Percentiles rank a stretch among this genome's conserved stretches.
These are phyloP conservation scores for Rutstroemia sp. DNA, from an alignment of 2,329 filamentous ascomycete species.

Conservation along the genomic window DNA sequence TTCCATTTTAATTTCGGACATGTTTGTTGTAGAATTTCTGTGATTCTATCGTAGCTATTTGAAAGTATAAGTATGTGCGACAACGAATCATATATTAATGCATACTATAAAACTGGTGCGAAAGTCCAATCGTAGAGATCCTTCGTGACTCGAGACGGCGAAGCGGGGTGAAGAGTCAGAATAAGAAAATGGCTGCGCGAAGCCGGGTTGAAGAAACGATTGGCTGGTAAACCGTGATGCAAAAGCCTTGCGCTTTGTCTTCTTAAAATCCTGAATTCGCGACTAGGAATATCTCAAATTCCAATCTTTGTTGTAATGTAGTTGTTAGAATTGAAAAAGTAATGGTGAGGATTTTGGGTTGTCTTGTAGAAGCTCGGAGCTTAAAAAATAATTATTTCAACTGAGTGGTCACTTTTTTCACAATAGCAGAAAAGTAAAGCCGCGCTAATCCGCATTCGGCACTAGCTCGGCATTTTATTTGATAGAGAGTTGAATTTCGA, in stretches of 20 bases:
- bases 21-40: background rate
- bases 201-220: no score
- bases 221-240: no score
- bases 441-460: background rate
- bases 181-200: constrained; percentile 2
- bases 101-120: background rate
- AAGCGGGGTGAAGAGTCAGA: constrained; percentile 22
- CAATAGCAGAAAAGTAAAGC: background rate
- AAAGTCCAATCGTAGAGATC: constrained; percentile 6
- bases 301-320: no score
- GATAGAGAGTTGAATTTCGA: background rate
- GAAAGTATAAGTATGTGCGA: background rate
- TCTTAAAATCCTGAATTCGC: no score
- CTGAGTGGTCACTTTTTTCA: constrained; percentile 3
- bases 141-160: constrained; percentile 10
- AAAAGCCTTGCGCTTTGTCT: no score
- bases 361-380: background rate
- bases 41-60: background rate
- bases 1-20: constrained; percentile 11
- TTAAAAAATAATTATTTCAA: background rate
- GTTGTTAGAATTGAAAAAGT: background rate
- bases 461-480: constrained; percentile 3
- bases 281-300: no score
- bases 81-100: background rate
- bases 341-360: background rate